Evolutionary conservation across 257 asterid genomes (phyloP), one percentile per base, ranked within the genome.

Genomic region (Echites panduratus): DNA sequence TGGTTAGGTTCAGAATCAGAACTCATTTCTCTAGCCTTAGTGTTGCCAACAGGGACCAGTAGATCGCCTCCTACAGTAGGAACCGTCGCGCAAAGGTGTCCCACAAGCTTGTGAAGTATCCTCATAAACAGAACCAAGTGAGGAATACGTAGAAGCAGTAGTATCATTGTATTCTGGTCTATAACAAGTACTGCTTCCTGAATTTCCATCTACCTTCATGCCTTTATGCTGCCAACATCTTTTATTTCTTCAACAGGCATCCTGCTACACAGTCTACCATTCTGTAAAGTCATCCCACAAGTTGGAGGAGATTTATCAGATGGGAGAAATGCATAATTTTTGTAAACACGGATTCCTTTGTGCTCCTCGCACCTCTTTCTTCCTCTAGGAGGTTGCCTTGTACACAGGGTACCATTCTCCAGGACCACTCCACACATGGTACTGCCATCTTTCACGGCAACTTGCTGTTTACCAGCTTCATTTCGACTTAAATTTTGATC

Each of bases 341-440:
- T 40, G n/a, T n/a, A n/a, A n/a, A 80, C 53, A 41, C 7, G 45
- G 45, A 41, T 41, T 41, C 45, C 45, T 41, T 41, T 77, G 69
- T 83, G 84, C 57, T 73, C 80, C 74, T 77, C 80, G 26, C 86
- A 83, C 75, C 84, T 66, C 73, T 83, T 83, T 69, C 84, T 72
- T 53, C 82, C 86, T n/a, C 2, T 24, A 17, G 67, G 76, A 77
- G 86, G 82, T 57, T 76, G 73, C 75, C 70, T 71, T 20, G 79
- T 61, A 76, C 84, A 83, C 29, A 70, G 66, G 62, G 47, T 66
- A 74, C 84, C 82, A 26, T 73, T 64, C n/a, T n/a, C 49, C 59
- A 74, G 71, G 70, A 62, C 44, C 62, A 77, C 69, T 66, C 84
- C 86, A 71, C 86, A 82, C 40, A 57, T 73, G 52, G 41, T 41